Conservation (phyloP, 1,284 basidiomycete species). For the Pulveroboletus sp. region DNA sequence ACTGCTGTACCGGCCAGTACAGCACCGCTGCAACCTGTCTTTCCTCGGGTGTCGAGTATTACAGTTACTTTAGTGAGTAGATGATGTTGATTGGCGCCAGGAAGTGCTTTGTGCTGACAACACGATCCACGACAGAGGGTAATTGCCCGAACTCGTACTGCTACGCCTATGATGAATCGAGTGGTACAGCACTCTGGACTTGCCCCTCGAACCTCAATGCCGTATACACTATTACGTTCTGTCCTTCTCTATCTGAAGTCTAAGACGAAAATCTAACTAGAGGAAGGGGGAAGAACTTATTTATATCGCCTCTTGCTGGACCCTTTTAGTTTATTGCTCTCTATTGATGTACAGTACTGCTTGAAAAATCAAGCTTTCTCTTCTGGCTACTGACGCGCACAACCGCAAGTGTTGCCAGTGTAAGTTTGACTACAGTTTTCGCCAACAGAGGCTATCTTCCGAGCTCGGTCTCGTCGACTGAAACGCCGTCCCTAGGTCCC, state of each 20-base stretch:
- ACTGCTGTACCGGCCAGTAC: conserved; percentile 42
- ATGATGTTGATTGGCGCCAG: background rate
- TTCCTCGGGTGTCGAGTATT: conserved; percentile 44
- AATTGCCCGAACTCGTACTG: conserved; percentile 47
- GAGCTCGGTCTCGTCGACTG: background rate
- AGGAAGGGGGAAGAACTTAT: background rate
- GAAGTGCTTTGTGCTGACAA: background rate
- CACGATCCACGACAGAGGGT: conserved; percentile 29
- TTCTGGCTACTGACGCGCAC: background rate
- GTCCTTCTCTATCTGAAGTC: conserved; percentile 37
- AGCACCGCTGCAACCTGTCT: conserved; percentile 45
- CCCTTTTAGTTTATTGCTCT: background rate
- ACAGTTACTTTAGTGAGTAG: conserved; percentile 47
- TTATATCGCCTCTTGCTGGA: background rate
- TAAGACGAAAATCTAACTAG: background rate
- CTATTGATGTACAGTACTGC: background rate
- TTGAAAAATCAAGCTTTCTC: background rate
- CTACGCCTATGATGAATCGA: conserved; percentile 49
- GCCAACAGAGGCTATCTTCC: no score
- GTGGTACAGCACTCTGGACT: conserved; percentile 43
- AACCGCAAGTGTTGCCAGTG: no score
- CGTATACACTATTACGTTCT: conserved; percentile 46
- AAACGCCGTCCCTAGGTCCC: background rate
- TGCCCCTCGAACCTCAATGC: conserved; percentile 32
- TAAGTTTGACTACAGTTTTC: background rate